Evolutionary conservation across 1,284 basidiomycete species (phyloP).

Genomic region (Phenoliferia sp.): DNA sequence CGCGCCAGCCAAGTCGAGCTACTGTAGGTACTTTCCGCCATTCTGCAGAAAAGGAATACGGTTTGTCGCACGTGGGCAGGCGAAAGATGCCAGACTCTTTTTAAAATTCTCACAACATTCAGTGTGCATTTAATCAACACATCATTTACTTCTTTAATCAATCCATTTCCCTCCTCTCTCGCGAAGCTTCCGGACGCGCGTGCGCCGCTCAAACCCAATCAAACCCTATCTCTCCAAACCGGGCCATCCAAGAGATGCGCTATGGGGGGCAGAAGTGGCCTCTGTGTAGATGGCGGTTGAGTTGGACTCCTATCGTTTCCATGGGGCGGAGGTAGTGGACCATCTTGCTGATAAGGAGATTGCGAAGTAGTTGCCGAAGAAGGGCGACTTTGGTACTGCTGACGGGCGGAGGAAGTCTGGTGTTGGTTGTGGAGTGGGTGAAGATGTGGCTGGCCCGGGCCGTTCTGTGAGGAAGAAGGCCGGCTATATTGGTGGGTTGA

Average conservation of each 20-base stretch:
- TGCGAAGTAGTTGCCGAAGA: no score
- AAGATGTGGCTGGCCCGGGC: not conserved
- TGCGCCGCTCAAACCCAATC: no score
- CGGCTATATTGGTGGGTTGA: not conserved
- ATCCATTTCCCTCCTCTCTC: no score
- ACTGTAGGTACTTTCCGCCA: not conserved
- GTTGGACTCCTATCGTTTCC: not conserved
- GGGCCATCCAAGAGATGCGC: not conserved
- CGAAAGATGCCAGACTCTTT: conserved; percentile 1
- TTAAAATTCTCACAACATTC: no score
- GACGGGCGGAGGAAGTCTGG: no score
- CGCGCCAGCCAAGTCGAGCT: not conserved
- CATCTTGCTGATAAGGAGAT: not conserved
- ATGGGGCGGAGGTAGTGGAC: not conserved
- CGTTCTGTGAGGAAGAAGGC: not conserved
- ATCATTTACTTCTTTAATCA: no score
- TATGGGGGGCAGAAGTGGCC: not conserved
- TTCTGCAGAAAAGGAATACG: not conserved
- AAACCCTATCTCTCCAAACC: not conserved
- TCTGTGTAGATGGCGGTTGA: not conserved
- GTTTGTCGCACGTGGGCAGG: no score
- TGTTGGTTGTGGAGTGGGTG: no score
- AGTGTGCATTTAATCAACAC: no score
- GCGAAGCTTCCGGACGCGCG: no score
- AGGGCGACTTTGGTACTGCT: no score